These are phyloP conservation scores for Wickerhamia fluorescens DNA, from an alignment of 805 yeast genomes.

Conservation along the genomic window DNA sequence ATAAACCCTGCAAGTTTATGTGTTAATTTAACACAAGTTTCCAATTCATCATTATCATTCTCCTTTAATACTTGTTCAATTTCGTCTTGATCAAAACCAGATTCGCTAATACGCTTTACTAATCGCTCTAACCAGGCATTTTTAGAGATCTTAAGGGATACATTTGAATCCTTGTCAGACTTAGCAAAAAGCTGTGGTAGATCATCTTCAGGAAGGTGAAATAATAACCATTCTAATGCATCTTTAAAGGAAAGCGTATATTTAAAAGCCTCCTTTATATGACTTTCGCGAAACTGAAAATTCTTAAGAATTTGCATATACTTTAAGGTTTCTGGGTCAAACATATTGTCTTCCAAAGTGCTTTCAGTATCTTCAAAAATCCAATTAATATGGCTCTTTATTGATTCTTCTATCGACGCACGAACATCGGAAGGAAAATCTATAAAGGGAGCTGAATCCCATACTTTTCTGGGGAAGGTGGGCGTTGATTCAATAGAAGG, in stretches of 20 bases:
- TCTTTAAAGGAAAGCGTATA: constrained; percentile 47
- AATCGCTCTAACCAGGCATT: constrained; percentile 51
- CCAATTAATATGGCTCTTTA: constrained; percentile 57
- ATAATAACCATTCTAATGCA: constrained; percentile 68
- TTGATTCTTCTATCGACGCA: constrained; percentile 51
- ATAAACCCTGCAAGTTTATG: constrained; percentile 18
- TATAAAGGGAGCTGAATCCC: constrained; percentile 66
- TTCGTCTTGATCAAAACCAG: constrained; percentile 68
- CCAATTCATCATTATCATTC: constrained; percentile 37
- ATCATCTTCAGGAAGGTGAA: constrained; percentile 93
- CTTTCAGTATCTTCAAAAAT: constrained; percentile 15
- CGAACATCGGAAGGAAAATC: constrained; percentile 63
- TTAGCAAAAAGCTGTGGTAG: constrained; percentile 62
- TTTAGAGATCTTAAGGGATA: constrained; percentile 49
- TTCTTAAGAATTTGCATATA: constrained; percentile 7
- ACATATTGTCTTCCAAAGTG: background rate
- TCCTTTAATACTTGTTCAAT: constrained; percentile 42
- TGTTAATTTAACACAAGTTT: constrained; percentile 46
- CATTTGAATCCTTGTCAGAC: constrained; percentile 48
- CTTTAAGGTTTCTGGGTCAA: constrained; percentile 1
- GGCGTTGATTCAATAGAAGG: constrained; percentile 2
- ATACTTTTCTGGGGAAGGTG: constrained; percentile 46
- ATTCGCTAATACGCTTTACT: constrained; percentile 49
- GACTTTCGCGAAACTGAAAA: constrained; percentile 65
- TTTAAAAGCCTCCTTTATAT: constrained; percentile 62